Conservation (phyloP, 2,329 filamentous ascomycete species). For the Fusarium xylarioides region DNA sequence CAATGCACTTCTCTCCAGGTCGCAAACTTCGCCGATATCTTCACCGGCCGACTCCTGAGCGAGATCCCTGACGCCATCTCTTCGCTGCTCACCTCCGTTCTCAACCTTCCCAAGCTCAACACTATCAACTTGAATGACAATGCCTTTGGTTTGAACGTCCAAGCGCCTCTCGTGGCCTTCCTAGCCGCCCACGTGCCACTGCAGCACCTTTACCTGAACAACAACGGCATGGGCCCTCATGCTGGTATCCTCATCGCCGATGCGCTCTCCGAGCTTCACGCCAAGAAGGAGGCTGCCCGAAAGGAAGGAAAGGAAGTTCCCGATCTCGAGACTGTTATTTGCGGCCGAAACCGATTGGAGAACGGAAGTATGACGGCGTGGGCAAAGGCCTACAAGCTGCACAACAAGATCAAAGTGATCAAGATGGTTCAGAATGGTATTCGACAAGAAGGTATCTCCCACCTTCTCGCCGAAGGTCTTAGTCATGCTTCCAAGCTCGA, state of each 20-base stretch:
- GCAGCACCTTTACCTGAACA: conserved; percentile 95
- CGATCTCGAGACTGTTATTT: conserved; percentile 94
- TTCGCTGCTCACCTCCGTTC: conserved; percentile 83
- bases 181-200: conserved; percentile 87
- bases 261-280: conserved; percentile 82
- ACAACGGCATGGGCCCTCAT: conserved; percentile 94
- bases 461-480: conserved; percentile 82
- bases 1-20: conserved; percentile 55
- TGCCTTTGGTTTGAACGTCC: conserved; percentile 94
- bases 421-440: conserved; percentile 99
- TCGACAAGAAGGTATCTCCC: conserved; percentile 87
- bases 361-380: conserved; percentile 96
- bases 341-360: conserved; percentile 93
- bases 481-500: conserved; percentile 73
- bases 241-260: conserved; percentile 91
- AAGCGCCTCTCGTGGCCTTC: conserved; percentile 92
- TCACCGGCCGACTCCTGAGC: conserved; percentile 89
- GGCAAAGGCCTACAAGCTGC: conserved; percentile 86
- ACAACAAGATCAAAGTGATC: conserved; percentile 82
- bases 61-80: conserved; percentile 94
- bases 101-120: conserved; percentile 85
- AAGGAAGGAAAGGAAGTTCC: conserved; percentile 78
- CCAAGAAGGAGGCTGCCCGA: conserved; percentile 82
- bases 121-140: conserved; percentile 98
- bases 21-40: conserved; percentile 96